A percentile compares a stretch with the other conserved stretches of the same genome.
Conservation (phyloP, 176 grass and related monocot genomes). For the Carex myosuroides region DNA sequence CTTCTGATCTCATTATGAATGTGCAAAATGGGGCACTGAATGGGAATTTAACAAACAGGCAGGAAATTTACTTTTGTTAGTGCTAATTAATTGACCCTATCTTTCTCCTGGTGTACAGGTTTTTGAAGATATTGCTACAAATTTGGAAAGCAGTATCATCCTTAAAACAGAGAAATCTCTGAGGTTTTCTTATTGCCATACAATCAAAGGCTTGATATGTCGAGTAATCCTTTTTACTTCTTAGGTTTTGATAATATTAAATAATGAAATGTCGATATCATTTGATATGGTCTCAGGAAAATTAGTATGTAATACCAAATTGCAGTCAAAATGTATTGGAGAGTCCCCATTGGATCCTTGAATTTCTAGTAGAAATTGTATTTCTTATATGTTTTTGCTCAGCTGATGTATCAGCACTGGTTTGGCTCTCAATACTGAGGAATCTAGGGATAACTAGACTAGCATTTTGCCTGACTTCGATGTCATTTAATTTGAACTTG, state of each 20-base stretch:
- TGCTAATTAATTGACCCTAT: background rate
- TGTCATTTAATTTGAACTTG: background rate
- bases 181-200: background rate
- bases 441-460: background rate
- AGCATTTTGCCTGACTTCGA: background rate
- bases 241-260: background rate
- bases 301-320: background rate
- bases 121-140: background rate
- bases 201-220: conserved; percentile 13
- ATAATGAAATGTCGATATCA: background rate
- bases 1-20: background rate
- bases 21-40: background rate
- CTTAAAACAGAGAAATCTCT: background rate
- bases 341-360: background rate
- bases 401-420: background rate
- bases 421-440: background rate
- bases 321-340: background rate
- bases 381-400: background rate
- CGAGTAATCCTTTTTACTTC: conserved; percentile 3
- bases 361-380: background rate
- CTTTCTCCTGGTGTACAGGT: conserved; percentile 7
- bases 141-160: background rate
- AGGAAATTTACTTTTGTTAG: background rate
- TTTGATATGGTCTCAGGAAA: background rate
- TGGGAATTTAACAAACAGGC: background rate